phyloP scores from a whole-genome alignment of 169 alveolate species.

The Ichthyophthirius multifiliis region DNA sequence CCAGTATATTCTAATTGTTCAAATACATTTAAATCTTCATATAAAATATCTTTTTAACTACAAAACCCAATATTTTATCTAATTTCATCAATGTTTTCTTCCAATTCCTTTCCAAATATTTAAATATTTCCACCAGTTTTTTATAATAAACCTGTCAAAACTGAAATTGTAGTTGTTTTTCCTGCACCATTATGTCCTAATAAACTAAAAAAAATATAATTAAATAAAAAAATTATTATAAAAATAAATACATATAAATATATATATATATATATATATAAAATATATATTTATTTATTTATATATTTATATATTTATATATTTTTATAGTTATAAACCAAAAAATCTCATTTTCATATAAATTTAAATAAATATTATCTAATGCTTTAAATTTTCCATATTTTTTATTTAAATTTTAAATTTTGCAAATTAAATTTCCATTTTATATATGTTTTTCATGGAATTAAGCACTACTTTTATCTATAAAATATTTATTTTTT shows the following conservation, averaged over 20 bases:
- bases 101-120: constrained; percentile 57
- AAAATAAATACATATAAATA: neutral
- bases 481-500: neutral
- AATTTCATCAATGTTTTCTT: constrained; percentile 49
- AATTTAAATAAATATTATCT: constrained; percentile 47
- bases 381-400: constrained; percentile 63
- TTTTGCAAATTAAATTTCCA: too few relatives aligned
- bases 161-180: constrained; percentile 82
- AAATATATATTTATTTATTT: neutral
- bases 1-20: constrained; percentile 73
- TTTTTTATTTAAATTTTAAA: constrained; percentile 47
- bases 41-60: constrained; percentile 78
- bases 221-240: neutral
- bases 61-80: constrained; percentile 75
- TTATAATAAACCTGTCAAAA: constrained; percentile 74
- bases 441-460: too few relatives aligned
- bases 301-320: neutral
- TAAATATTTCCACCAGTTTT: constrained; percentile 67
- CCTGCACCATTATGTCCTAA: constrained; percentile 94
- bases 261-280: neutral
- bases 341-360: constrained; percentile 11
- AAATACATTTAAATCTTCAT: constrained; percentile 63
- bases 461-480: constrained; percentile 18
- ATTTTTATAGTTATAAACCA: neutral
- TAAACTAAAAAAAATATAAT: constrained; percentile 25